Evolutionary conservation across 768 basidiomycete genomes (phyloP), one percentile per base, ranked within the genome.

Genomic region (Myochromella boudieri): DNA sequence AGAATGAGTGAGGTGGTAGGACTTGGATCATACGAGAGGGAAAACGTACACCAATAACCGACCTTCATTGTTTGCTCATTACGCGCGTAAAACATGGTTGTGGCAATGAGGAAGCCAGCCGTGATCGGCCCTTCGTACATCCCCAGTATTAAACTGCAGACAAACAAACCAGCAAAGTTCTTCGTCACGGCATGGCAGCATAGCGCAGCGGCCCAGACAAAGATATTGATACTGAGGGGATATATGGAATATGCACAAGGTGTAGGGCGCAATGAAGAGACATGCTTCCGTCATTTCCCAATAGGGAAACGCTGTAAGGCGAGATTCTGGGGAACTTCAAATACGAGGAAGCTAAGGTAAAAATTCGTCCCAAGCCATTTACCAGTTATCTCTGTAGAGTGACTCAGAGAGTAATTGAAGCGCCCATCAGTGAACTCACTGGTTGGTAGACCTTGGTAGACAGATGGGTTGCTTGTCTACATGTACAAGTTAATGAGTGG

Each of bases 331-430:
- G 86, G 87, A 53, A 84, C 85, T 56, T 87, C 84, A 52, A 89
- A 87, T 7, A 71, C 55, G 8, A 88, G 75, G 55, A 87, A 87
- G 57, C 81, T 78, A 39, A 88, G 60, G 55, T 87, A 88, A 60
- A 87, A 87, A 26, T 87, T 77, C 3, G 85, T 87, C 10, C 86
- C 85, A 6, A 88, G 78, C 86, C 85, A 85, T n/a, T n/a, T n/a
- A 40, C 21, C 12, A n/a, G 4, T 17, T 10, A 15, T 9, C 21
- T 22, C 41, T 43, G 17, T n/a, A n/a, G n/a, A n/a, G n/a, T n/a
- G n/a, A n/a, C n/a, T n/a, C n/a, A n/a, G n/a, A n/a, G n/a, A n/a
- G n/a, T n/a, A n/a, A n/a, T n/a, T n/a, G n/a, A n/a, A n/a, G n/a
- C n/a, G n/a, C n/a, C n/a, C n/a, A n/a, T n/a, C n/a, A n/a, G n/a